Conservation (phyloP, 345 rosid species). For the Citrus glauca region DNA sequence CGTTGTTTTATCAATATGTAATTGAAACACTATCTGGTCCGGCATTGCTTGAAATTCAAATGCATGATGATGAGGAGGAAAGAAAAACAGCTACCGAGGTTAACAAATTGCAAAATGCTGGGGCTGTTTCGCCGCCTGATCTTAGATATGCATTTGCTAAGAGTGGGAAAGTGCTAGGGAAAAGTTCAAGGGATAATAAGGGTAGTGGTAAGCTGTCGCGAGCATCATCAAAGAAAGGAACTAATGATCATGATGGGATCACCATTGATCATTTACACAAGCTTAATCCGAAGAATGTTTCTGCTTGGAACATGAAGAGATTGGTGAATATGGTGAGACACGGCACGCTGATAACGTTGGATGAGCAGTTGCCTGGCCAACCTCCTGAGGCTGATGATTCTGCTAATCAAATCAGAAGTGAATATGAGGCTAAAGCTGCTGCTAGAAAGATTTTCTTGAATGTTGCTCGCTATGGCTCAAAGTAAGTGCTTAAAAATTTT, state of each 20-base stretch:
- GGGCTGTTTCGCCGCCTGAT: slow-evolving; percentile 56
- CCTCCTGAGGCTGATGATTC: slow-evolving; percentile 45
- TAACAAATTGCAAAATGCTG: slow-evolving; percentile 51
- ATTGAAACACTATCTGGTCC: slow-evolving; percentile 82
- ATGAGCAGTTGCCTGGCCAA: slow-evolving; percentile 51
- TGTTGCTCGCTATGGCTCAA: slow-evolving; percentile 53
- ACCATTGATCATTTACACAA: slow-evolving; percentile 63
- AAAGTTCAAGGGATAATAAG: slow-evolving; percentile 19
- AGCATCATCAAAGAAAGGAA: slow-evolving; percentile 23
- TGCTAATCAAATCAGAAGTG: slow-evolving; percentile 58
- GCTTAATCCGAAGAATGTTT: slow-evolving; percentile 67
- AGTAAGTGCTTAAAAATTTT: slow-evolving; percentile 29
- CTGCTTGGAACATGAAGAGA: slow-evolving; percentile 99
- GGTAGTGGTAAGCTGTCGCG: slow-evolving; percentile 36
- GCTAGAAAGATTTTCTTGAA: slow-evolving; percentile 84
- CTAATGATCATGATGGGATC: slow-evolving; percentile 33
- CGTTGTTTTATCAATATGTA: slow-evolving; percentile 73
- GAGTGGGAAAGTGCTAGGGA: slow-evolving; percentile 28
- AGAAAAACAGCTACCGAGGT: slow-evolving; percentile 40
- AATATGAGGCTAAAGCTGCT: slow-evolving; percentile 78
- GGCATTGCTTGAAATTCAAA: slow-evolving; percentile 56
- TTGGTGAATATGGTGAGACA: slow-evolving; percentile 76
- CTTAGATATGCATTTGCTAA: slow-evolving; percentile 43
- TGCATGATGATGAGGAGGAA: slow-evolving; percentile 45
- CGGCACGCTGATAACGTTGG: slow-evolving; percentile 72